These are phyloP conservation scores for Zoysia japonica DNA, from an alignment of 176 grass and related monocot genomes.

Conservation along the genomic window DNA sequence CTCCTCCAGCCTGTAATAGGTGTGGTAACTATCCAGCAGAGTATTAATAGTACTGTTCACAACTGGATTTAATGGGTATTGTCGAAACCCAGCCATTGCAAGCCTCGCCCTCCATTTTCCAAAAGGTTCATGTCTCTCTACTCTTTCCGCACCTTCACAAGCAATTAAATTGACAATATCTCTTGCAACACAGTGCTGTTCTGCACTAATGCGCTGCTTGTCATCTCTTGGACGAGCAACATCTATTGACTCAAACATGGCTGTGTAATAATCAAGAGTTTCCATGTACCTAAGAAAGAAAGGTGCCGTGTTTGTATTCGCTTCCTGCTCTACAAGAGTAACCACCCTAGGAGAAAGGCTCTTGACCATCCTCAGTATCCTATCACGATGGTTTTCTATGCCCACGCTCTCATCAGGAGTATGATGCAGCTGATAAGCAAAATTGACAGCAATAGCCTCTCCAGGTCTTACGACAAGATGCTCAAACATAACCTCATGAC, in stretches of 20 bases:
- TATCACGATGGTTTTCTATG: constrained; percentile 71
- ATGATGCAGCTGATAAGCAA: constrained; percentile 84
- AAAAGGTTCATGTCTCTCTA: constrained; percentile 62
- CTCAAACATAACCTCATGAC: constrained; percentile 60
- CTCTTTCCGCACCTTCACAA: constrained; percentile 74
- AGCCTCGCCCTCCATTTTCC: constrained; percentile 62
- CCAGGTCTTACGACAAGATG: constrained; percentile 56
- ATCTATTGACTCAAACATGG: constrained; percentile 78
- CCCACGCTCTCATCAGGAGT: constrained; percentile 74
- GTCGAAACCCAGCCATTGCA: constrained; percentile 60
- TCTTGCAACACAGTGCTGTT: constrained; percentile 83
- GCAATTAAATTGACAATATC: constrained; percentile 90
- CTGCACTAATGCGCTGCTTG: constrained; percentile 63
- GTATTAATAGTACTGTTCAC: constrained; percentile 56
- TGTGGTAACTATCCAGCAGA: constrained; percentile 50
- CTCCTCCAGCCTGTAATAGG: constrained; percentile 50
- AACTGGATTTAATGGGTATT: constrained; percentile 51
- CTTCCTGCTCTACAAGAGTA: constrained; percentile 75
- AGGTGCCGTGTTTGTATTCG: constrained; percentile 78
- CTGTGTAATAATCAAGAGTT: constrained; percentile 78
- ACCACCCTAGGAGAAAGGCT: constrained; percentile 68
- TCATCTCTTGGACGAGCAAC: constrained; percentile 53
- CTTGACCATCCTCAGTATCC: constrained; percentile 74
- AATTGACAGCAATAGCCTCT: constrained; percentile 74
- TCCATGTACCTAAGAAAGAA: constrained; percentile 83